phyloP scores from a whole-genome alignment of 164 flowering plant genomes.

The Stephania cephalantha region DNA sequence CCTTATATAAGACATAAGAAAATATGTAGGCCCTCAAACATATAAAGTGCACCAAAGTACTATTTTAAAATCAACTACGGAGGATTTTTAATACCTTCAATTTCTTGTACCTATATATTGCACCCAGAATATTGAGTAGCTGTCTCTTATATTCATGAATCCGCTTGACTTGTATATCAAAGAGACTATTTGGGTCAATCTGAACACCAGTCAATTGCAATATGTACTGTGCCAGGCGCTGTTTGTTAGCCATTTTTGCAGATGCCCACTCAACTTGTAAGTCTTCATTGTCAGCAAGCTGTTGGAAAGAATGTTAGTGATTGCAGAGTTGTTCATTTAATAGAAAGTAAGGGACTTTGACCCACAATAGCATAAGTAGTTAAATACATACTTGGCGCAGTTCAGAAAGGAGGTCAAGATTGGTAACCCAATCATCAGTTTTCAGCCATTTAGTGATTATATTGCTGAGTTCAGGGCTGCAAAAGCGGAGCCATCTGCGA shows the following conservation, averaged over 20 bases:
- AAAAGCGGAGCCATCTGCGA: constrained; percentile 90
- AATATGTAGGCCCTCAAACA: neutral
- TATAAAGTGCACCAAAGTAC: neutral
- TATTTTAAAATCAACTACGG: neutral
- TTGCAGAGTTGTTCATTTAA: neutral
- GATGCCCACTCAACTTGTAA: constrained; percentile 86
- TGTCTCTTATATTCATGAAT: constrained; percentile 98
- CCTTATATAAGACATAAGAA: too few species aligned
- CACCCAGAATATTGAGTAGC: constrained; percentile 79
- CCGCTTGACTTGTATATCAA: constrained; percentile 98
- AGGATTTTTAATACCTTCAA: constrained; percentile 57
- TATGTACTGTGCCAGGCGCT: constrained; percentile 71
- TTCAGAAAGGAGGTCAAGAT: constrained; percentile 69
- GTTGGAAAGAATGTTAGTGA: constrained; percentile 15
- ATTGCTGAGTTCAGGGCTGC: constrained; percentile 86
- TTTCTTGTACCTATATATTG: constrained; percentile 86
- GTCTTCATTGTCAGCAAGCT: constrained; percentile 80
- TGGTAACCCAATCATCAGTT: constrained; percentile 83
- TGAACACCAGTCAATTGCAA: constrained; percentile 64
- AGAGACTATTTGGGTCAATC: constrained; percentile 79
- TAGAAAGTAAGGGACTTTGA: neutral
- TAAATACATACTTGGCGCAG: constrained; percentile 57
- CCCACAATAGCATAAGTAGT: neutral
- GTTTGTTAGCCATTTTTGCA: constrained; percentile 91
- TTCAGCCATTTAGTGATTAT: constrained; percentile 90